Conservation (phyloP, 352 stramenopile species). For the Albugo laibachii region DNA sequence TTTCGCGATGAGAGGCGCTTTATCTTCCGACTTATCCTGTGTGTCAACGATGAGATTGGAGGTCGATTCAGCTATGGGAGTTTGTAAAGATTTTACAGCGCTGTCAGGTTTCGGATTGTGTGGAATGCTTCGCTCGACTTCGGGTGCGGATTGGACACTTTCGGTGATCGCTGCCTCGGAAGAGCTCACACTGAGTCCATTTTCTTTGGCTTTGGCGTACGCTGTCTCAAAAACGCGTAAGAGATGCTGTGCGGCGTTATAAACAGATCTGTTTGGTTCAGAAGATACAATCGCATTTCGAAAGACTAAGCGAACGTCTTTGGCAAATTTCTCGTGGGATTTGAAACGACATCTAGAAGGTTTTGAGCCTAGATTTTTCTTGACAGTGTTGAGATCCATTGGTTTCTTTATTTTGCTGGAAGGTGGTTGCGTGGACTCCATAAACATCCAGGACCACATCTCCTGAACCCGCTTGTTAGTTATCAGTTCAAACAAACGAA, state of each 20-base stretch:
- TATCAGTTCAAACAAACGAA: conserved; percentile 58
- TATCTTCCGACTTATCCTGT: background rate
- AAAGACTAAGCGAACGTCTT: conserved; percentile 68
- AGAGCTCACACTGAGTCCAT: no score
- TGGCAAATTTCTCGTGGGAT: conserved; percentile 62
- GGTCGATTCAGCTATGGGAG: no score
- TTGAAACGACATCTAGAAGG: conserved; percentile 73
- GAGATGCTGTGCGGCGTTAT: conserved; percentile 57
- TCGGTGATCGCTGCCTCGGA: no score
- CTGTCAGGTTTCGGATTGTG: no score
- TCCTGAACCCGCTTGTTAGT: conserved; percentile 66
- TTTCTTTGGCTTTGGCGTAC: conserved; percentile 54
- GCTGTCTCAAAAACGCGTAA: conserved; percentile 63
- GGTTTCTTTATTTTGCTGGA: conserved; percentile 52
- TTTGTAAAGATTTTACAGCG: no score
- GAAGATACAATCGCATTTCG: conserved; percentile 65
- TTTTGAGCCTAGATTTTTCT: conserved; percentile 52
- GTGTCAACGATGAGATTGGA: no score
- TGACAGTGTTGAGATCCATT: conserved; percentile 66
- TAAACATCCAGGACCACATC: conserved; percentile 77
- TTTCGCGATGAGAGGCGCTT: conserved; percentile 9
- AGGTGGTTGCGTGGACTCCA: conserved; percentile 42
- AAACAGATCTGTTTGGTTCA: conserved; percentile 61
- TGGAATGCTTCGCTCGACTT: no score
- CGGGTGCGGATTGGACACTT: no score